Conservation (phyloP, 23 red algal species). For the Gracilariopsis chorda region DNA sequence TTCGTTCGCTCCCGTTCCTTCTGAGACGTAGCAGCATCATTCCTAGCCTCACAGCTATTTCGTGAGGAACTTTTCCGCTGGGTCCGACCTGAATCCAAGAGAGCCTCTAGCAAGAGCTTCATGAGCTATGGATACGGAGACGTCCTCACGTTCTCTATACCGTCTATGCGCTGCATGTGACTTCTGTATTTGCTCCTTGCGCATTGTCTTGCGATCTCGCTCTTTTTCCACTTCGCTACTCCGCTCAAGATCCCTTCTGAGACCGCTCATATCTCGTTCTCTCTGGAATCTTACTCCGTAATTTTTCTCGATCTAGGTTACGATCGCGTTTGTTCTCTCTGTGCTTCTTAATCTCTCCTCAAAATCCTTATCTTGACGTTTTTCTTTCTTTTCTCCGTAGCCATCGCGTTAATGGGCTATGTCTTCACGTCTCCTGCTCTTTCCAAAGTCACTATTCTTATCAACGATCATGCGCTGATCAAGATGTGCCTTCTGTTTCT, state of each 20-base stretch:
- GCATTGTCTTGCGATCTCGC: neutral
- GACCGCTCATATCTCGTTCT: neutral
- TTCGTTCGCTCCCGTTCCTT: neutral
- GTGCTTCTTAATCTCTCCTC: neutral
- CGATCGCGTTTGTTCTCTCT: neutral
- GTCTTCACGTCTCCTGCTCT: neutral
- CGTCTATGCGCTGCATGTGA: neutral
- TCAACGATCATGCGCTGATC: neutral
- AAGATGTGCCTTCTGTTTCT: neutral
- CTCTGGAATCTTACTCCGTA: neutral
- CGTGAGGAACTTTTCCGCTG: neutral
- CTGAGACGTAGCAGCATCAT: neutral
- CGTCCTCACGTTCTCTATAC: neutral
- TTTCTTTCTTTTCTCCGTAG: neutral
- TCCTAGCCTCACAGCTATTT: neutral
- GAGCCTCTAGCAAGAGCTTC: neutral
- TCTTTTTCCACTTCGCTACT: neutral
- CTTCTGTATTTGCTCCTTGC: neutral
- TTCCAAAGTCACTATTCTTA: neutral
- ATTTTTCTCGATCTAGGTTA: neutral
- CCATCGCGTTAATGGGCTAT: neutral
- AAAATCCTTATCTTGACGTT: neutral
- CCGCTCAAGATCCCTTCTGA: neutral
- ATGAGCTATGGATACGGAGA: too few relatives aligned
- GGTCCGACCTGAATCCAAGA: neutral